phyloP scores from a whole-genome alignment of 257 asterid genomes.

The Petrea volubilis region DNA sequence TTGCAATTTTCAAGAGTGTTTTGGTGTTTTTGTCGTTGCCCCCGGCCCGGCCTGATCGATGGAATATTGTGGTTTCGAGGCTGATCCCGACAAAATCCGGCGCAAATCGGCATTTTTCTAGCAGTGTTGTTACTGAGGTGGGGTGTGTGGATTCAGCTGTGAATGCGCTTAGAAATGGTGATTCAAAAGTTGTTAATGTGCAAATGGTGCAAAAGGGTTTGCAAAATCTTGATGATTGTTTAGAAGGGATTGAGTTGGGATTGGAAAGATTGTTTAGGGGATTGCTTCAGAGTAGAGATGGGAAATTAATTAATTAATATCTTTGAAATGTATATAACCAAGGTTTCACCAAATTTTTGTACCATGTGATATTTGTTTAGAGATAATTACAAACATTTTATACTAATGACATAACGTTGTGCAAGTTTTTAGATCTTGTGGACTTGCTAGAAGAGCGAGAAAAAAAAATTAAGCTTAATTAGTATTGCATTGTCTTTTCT shows the following conservation, averaged over 20 bases:
- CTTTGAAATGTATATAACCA: neutral
- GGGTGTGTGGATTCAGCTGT: conserved; percentile 35
- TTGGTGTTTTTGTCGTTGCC: conserved; percentile 33
- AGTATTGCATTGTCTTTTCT: too few relatives aligned
- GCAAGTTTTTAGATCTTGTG: neutral
- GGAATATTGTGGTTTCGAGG: conserved; percentile 42
- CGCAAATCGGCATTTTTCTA: too few relatives aligned
- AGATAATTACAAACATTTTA: neutral
- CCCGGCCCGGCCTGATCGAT: conserved; percentile 10
- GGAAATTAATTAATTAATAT: too few relatives aligned
- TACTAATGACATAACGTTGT: neutral
- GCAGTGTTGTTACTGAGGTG: conserved; percentile 23
- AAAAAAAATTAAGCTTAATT: too few relatives aligned
- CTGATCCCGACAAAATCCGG: conserved; percentile 32
- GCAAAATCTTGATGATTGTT: conserved; percentile 36
- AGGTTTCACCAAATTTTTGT: conserved; percentile 13
- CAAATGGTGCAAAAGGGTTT: conserved; percentile 31
- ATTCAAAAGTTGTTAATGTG: conserved; percentile 17
- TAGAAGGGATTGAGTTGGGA: conserved; percentile 38
- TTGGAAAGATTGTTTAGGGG: conserved; percentile 45
- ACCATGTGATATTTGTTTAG: neutral
- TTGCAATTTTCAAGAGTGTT: conserved; percentile 25
- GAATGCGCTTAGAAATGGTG: conserved; percentile 4
- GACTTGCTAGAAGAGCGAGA: too few relatives aligned
- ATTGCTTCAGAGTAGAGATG: conserved; percentile 42